These are phyloP conservation scores for Sonneratia alba DNA, from an alignment of 345 rosid species.

Conservation along the genomic window DNA sequence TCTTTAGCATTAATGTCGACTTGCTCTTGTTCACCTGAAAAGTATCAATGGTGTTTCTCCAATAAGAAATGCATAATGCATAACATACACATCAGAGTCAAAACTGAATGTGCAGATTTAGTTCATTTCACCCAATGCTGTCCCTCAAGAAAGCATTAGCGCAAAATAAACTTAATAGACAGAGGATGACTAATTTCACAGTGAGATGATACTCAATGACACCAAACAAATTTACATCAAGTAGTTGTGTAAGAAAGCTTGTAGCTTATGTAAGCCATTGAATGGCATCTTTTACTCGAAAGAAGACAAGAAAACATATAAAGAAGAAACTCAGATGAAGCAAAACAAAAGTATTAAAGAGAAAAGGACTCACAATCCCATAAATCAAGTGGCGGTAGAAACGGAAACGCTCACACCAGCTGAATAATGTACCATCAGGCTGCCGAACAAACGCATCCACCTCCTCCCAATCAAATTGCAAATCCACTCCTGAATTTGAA, in stretches of 20 bases:
- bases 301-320: neutral
- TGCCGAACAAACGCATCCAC: conserved; percentile 62
- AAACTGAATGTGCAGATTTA: neutral
- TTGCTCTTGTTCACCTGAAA: conserved; percentile 46
- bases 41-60: neutral
- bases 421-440: conserved; percentile 77
- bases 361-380: conserved; percentile 47
- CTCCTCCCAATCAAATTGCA: conserved; percentile 80
- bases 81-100: neutral
- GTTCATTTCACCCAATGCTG: neutral
- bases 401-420: conserved; percentile 83
- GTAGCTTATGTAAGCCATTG: neutral
- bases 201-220: neutral
- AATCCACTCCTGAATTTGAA: conserved; percentile 66
- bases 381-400: conserved; percentile 61
- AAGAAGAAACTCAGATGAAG: neutral
- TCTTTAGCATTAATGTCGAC: conserved; percentile 27
- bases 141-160: neutral
- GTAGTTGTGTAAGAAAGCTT: neutral
- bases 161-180: neutral
- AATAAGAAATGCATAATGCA: neutral
- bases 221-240: neutral
- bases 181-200: neutral
- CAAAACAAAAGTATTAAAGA: neutral
- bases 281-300: neutral